Conservation (phyloP, 768 basidiomycete species). For the Termitomyces sp. region DNA sequence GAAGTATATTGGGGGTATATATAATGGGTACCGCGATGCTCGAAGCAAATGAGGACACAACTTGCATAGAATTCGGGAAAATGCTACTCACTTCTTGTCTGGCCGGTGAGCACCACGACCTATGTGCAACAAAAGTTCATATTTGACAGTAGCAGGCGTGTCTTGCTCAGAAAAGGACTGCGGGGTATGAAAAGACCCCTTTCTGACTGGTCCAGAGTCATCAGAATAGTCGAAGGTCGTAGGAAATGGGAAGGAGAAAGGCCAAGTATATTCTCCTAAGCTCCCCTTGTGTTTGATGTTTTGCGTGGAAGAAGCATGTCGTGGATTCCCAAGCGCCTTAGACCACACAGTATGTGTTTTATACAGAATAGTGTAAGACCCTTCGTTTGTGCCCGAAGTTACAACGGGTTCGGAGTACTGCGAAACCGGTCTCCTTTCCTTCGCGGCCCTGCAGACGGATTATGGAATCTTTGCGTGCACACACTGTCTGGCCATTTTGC, state of each 20-base stretch:
- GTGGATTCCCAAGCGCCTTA: constrained; percentile 25
- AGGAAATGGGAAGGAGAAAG: constrained; percentile 34
- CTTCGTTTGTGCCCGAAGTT: constrained; percentile 21
- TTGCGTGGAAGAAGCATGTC: constrained; percentile 11
- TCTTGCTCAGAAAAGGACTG: constrained; percentile 30
- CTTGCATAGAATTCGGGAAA: background rate
- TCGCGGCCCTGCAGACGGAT: background rate
- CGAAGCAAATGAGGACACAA: background rate
- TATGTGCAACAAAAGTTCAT: constrained; percentile 30
- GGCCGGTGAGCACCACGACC: constrained; percentile 30
- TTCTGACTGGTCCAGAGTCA: background rate
- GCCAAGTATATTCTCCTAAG: constrained; percentile 29
- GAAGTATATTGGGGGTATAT: constrained; percentile 27
- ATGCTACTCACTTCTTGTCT: constrained; percentile 29
- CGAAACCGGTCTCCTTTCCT: no score
- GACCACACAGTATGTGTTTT: constrained; percentile 24
- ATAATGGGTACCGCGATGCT: constrained; percentile 19
- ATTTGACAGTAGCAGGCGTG: constrained; percentile 26
- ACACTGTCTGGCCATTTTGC: background rate
- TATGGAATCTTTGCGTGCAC: background rate
- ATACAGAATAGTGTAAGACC: constrained; percentile 24
- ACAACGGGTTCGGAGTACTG: no score
- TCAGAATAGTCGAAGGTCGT: constrained; percentile 18
- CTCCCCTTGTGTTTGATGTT: constrained; percentile 11
- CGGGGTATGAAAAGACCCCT: constrained; percentile 15